Evolutionary conservation across 106 monocot species (phyloP).

Genomic region (Posidonia australis): DNA sequence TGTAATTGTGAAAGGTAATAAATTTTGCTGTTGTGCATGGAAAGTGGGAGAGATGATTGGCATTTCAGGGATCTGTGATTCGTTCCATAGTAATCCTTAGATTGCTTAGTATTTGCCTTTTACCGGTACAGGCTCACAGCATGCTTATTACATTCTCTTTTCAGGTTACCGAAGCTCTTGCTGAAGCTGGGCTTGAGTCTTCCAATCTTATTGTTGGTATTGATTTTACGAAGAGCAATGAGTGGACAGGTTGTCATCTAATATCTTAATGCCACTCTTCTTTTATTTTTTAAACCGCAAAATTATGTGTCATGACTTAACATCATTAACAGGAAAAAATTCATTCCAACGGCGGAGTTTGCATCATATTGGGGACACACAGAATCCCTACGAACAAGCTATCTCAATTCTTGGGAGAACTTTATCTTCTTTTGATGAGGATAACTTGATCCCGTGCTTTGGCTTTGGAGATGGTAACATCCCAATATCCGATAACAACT

Average conservation of each 20-base stretch:
- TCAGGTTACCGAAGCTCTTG: constrained; percentile 87
- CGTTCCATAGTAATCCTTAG: not conserved
- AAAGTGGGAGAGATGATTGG: no score
- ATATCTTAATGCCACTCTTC: not conserved
- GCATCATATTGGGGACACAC: constrained; percentile 53
- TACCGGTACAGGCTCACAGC: no score
- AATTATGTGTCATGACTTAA: constrained; percentile 7
- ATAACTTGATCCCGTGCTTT: constrained; percentile 89
- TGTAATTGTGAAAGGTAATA: no score
- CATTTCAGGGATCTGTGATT: not conserved
- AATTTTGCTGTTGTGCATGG: no score
- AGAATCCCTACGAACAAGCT: constrained; percentile 89
- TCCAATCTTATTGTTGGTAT: constrained; percentile 84
- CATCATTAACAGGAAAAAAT: constrained; percentile 42
- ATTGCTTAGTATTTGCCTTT: not conserved
- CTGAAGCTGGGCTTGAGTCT: constrained; percentile 77
- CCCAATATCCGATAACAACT: not conserved
- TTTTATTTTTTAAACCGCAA: not conserved
- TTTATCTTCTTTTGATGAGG: constrained; percentile 79
- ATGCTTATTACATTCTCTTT: constrained; percentile 5
- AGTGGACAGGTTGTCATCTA: constrained; percentile 70
- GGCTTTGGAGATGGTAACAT: constrained; percentile 90
- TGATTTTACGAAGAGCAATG: constrained; percentile 97
- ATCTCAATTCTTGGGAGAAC: constrained; percentile 87
- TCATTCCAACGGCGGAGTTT: constrained; percentile 66